A percentile compares a stretch with the other conserved stretches of the same genome.
Conservation (phyloP, 139 green algal species). For the Chlorella sp. region DNA sequence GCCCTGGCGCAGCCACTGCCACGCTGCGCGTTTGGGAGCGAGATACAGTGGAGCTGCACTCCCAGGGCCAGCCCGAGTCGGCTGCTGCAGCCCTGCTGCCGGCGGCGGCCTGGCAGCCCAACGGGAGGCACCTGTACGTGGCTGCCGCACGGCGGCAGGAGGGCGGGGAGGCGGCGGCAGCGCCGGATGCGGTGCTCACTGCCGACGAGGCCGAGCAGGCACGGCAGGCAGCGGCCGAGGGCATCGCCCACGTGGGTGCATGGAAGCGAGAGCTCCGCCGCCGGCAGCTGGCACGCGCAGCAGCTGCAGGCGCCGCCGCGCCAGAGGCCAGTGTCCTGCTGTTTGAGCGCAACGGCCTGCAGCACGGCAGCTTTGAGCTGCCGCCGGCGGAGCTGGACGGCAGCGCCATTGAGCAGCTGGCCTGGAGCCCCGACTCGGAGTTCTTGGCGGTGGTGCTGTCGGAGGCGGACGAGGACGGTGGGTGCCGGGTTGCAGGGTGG, state of each 20-base stretch:
- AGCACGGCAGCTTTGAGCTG: constrained; percentile 85
- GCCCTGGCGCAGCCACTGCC: not conserved
- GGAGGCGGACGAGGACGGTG: constrained; percentile 5
- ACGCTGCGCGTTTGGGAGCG: constrained; percentile 77
- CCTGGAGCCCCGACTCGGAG: constrained; percentile 88
- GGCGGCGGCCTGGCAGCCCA: constrained; percentile 89
- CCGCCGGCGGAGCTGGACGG: constrained; percentile 7
- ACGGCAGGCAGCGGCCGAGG: constrained; percentile 9
- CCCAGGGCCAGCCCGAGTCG: constrained; percentile 51
- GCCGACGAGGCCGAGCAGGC: not conserved
- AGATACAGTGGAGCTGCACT: constrained; percentile 69
- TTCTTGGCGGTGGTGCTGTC: constrained; percentile 78
- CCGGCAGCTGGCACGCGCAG: constrained; percentile 6
- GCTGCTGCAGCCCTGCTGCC: constrained; percentile 49
- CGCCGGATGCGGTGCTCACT: not conserved
- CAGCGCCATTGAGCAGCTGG: constrained; percentile 46
- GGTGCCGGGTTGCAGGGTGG: not conserved
- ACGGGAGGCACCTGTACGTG: constrained; percentile 84
- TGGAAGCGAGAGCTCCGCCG: constrained; percentile 45
- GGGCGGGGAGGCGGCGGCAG: not conserved
- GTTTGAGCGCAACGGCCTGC: constrained; percentile 93
- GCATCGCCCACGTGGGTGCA: constrained; percentile 33
- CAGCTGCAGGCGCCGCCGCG: not conserved
- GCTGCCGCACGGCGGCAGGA: constrained; percentile 2
- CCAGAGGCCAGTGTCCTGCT: constrained; percentile 65